Evolutionary conservation across 2,329 filamentous ascomycete genomes (phyloP).

Genomic region (Boeremia lycopersici): DNA sequence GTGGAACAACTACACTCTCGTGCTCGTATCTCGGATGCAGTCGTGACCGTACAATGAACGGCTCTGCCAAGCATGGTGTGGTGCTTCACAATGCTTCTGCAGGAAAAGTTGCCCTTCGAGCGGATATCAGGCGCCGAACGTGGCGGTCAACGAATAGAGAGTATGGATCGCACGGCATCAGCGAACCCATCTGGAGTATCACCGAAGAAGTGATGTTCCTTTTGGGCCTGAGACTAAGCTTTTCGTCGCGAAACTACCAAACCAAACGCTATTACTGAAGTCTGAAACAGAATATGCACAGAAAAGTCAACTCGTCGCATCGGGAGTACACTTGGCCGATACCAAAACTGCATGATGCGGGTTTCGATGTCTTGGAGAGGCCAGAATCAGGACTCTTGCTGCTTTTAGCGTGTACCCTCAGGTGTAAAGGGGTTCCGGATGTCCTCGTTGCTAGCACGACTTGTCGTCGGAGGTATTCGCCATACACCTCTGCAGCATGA

Average conservation of each 20-base stretch:
- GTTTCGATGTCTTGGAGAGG: slow-evolving; percentile 16
- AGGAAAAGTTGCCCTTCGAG: slow-evolving; percentile 5
- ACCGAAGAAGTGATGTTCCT: neutral
- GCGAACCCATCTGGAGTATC: neutral
- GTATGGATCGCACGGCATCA: slow-evolving; percentile 21
- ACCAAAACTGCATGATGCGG: slow-evolving; percentile 25
- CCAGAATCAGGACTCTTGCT: slow-evolving; percentile 13
- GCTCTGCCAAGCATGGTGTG: slow-evolving; percentile 1
- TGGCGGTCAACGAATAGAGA: slow-evolving; percentile 10
- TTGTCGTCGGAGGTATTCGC: slow-evolving; percentile 22
- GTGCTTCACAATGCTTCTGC: slow-evolving; percentile 19
- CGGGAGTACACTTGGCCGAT: slow-evolving; percentile 32
- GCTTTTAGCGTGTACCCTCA: slow-evolving; percentile 19
- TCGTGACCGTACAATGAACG: neutral
- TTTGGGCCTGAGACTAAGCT: slow-evolving; percentile 22
- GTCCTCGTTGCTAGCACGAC: slow-evolving; percentile 21
- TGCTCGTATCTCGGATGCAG: neutral
- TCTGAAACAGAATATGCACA: slow-evolving; percentile 39
- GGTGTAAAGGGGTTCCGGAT: slow-evolving; percentile 18
- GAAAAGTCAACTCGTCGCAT: slow-evolving; percentile 27
- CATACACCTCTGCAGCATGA: slow-evolving; percentile 25
- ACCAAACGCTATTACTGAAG: slow-evolving; percentile 31
- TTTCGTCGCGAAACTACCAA: slow-evolving; percentile 28
- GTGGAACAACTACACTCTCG: neutral
- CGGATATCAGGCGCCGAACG: slow-evolving; percentile 6